Percentiles rank a stretch among this genome's conserved stretches.
These are phyloP conservation scores for Rhizomucor miehei DNA, from an alignment of 371 early-diverging fungal species.

Conservation along the genomic window DNA sequence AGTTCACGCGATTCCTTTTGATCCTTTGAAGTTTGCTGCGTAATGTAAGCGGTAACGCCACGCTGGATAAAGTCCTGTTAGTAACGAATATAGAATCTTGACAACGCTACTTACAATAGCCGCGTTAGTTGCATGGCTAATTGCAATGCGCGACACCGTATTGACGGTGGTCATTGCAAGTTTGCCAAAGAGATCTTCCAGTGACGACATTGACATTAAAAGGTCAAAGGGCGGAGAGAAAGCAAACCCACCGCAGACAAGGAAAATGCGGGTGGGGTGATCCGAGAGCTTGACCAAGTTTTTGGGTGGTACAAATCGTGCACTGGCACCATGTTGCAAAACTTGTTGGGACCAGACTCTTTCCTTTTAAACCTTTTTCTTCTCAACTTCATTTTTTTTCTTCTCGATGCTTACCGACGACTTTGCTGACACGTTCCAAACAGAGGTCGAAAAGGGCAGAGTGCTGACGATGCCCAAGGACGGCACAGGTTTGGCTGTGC, in stretches of 20 bases:
- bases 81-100: neutral
- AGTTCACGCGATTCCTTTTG: conserved; percentile 33
- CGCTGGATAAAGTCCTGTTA: conserved; percentile 24
- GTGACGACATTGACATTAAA: conserved; percentile 3
- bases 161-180: conserved; percentile 67
- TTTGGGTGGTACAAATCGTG: no score
- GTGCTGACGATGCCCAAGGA: conserved; percentile 45
- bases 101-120: conserved; percentile 50
- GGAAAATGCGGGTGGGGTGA: no score
- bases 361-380: no score
- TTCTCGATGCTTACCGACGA: no score
- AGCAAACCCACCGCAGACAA: no score
- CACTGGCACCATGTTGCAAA: no score
- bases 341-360: no score
- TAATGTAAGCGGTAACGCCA: conserved; percentile 56
- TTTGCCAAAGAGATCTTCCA: conserved; percentile 68
- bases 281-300: no score
- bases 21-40: conserved; percentile 28
- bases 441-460: conserved; percentile 38
- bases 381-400: no score
- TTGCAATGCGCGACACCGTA: conserved; percentile 73
- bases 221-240: no score
- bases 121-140: conserved; percentile 65
- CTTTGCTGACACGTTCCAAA: conserved; percentile 19
- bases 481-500: conserved; percentile 59